phyloP scores from a whole-genome alignment of 176 grass and related monocot species.

The Phoenix roebelenii region DNA sequence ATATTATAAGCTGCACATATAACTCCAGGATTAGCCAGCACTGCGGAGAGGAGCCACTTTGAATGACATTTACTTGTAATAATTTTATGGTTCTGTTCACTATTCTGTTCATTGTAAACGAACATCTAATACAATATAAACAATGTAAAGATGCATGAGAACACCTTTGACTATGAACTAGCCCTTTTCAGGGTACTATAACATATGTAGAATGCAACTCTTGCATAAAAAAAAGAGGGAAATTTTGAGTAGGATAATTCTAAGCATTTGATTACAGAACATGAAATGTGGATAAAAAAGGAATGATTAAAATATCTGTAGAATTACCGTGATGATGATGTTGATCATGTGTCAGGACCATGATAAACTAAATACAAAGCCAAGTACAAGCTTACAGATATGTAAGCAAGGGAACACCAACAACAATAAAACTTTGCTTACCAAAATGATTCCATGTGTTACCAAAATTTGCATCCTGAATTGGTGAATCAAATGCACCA shows the following conservation, averaged over 20 bases:
- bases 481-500: slow-evolving; percentile 9
- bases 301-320: no score
- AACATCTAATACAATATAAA: neutral
- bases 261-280: neutral
- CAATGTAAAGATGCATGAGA: neutral
- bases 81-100: neutral
- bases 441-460: neutral
- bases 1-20: no score
- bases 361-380: no score
- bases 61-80: no score
- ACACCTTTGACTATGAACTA: neutral
- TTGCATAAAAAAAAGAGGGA: neutral
- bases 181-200: neutral
- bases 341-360: no score
- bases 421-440: no score
- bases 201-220: neutral
- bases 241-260: neutral
- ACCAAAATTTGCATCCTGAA: neutral
- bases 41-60: no score
- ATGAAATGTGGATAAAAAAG: neutral
- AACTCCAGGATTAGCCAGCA: no score
- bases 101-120: neutral
- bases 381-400: neutral
- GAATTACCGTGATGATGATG: no score
- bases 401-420: neutral